Evolutionary conservation across 345 rosid species (phyloP), one percentile per base, ranked within the genome.

Genomic region (Stellera chamaejasme): DNA sequence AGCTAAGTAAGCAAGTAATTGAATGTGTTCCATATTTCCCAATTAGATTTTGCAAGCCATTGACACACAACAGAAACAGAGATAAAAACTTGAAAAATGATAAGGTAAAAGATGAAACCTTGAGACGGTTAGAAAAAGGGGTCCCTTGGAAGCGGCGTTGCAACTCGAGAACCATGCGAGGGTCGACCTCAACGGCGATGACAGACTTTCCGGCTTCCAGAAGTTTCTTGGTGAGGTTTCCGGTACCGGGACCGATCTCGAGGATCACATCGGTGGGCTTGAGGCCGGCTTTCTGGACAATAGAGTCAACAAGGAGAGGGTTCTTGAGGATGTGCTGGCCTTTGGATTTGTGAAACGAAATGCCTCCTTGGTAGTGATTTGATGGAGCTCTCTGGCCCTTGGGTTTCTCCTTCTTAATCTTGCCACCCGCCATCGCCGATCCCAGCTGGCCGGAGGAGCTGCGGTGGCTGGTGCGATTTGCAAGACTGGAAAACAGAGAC

Each of bases 101-200:
- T 2, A 27, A 45, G 4, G 55, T 12, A 15, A 11, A 14, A 3
- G 1, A 3, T 0, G 14, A 10, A 46, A 90, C 97, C 91, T 78
- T 78, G 26, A 82, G 27, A 19, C 87, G 81, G 45, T 50, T 73
- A 19, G 91, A 74, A 5, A 49, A 67, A 11, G 91, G 86, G 48
- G 95, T 81, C 27, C 91, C 94, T 67, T 87, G 98, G 61, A 91
- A 91, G 8, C 96, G 87, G 46, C 94, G 98, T 48, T 83, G 73
- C 52, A 91, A 86, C 76, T 91, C 95, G 59, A 85, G 96, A 66
- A 91, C 96, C 97, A 90, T 87, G 41, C 94, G 94, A 39, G 89
- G 62, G 66, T 90, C 97, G 42, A 90, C 79, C 56, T 90, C 97
- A 27, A 90, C 68, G n/a, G 96, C 97, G 64, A 85, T 71, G 45